These are phyloP conservation scores for Guyanaporus albipodus DNA, from an alignment of 768 basidiomycete species.

Conservation along the genomic window DNA sequence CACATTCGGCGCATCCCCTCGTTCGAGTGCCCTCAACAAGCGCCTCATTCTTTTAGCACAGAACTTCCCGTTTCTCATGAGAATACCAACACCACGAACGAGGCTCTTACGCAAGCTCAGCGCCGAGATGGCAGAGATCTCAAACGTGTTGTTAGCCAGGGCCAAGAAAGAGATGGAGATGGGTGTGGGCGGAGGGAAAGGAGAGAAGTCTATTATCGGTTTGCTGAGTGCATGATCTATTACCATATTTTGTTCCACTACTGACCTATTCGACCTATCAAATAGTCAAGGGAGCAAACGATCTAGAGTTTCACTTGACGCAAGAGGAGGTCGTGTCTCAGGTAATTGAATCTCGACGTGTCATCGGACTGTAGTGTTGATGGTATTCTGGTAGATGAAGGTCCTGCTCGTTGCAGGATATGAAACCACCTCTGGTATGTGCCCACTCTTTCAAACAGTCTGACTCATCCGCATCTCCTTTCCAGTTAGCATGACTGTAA, in stretches of 20 bases:
- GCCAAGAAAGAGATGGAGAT: slow-evolving; percentile 32
- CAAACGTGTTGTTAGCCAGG: slow-evolving; percentile 35
- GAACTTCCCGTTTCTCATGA: slow-evolving; percentile 34
- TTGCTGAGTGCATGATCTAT: slow-evolving; percentile 16
- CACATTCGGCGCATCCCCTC: slow-evolving; percentile 24
- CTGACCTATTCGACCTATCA: not conserved
- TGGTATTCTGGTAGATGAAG: slow-evolving; percentile 13
- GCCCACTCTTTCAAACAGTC: not conserved
- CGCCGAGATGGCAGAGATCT: slow-evolving; percentile 36
- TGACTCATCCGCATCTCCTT: not conserved
- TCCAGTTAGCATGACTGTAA: slow-evolving; percentile 21
- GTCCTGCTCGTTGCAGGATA: slow-evolving; percentile 18
- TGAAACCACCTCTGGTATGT: slow-evolving; percentile 20
- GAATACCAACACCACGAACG: slow-evolving; percentile 35
- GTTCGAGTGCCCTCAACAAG: slow-evolving; percentile 21
- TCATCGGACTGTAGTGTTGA: too few relatives aligned
- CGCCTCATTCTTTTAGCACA: slow-evolving; percentile 36
- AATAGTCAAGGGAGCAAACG: slow-evolving; percentile 36
- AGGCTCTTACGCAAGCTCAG: slow-evolving; percentile 31
- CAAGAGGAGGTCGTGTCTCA: slow-evolving; percentile 27
- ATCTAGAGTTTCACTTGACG: slow-evolving; percentile 24
- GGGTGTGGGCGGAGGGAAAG: slow-evolving; percentile 14
- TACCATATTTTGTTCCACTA: slow-evolving; percentile 21
- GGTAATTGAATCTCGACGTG: slow-evolving; percentile 3
- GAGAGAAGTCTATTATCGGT: slow-evolving; percentile 26